Evolutionary conservation across 176 grass and related monocot genomes (phyloP).

Genomic region (Oryza australiensis): DNA sequence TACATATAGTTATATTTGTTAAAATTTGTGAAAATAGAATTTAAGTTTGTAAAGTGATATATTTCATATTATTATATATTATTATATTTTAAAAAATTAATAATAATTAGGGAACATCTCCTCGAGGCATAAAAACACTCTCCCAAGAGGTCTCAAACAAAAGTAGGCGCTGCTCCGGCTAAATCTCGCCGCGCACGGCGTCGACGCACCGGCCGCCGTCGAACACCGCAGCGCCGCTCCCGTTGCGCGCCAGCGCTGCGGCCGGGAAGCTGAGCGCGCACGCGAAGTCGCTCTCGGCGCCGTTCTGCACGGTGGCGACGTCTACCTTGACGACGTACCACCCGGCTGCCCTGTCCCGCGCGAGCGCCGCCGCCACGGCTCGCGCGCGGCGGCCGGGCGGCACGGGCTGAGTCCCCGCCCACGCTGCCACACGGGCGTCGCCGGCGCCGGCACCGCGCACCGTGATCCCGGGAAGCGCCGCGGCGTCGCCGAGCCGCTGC

Average conservation of each 20-base stretch:
- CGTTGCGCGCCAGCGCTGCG: neutral
- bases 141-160: neutral
- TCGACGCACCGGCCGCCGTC: conserved; percentile 37
- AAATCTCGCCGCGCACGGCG: conserved; percentile 27
- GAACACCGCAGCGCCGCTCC: neutral
- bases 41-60: no score
- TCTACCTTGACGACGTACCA: conserved; percentile 28
- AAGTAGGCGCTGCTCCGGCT: neutral
- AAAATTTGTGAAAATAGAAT: no score
- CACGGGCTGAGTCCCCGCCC: conserved; percentile 34
- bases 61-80: no score
- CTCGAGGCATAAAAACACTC: no score
- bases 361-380: conserved; percentile 10
- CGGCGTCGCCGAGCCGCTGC: conserved; percentile 25
- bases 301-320: conserved; percentile 21
- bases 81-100: no score
- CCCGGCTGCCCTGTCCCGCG: conserved; percentile 4
- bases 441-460: neutral
- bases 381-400: neutral
- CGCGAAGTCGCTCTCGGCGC: conserved; percentile 31
- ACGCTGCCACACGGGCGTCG: neutral
- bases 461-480: conserved; percentile 15
- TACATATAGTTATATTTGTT: no score
- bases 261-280: conserved; percentile 34
- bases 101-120: no score